Evolutionary conservation across 1,139 yeast species (phyloP).

Genomic region (Nadsonia starkeyi-henricii): DNA sequence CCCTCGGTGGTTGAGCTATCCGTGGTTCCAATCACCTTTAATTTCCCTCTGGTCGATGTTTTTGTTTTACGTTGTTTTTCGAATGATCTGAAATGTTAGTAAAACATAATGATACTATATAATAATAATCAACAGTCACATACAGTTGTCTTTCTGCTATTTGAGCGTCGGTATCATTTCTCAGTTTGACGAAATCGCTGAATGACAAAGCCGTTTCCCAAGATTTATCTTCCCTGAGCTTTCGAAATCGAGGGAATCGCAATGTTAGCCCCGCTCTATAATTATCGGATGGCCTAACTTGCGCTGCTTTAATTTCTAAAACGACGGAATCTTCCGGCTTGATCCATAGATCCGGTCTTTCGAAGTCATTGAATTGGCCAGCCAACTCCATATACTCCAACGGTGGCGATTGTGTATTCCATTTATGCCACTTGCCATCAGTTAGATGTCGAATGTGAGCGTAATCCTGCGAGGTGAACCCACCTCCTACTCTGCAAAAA

Average conservation of each 20-base stretch:
- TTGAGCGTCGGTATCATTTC: conserved; percentile 10
- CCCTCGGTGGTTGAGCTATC: conserved; percentile 6
- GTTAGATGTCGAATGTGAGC: conserved; percentile 45
- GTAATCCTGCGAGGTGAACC: conserved; percentile 53
- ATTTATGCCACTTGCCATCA: conserved; percentile 45
- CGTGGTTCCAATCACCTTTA: conserved; percentile 6
- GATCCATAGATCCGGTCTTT: conserved; percentile 63
- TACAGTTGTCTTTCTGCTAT: not conserved
- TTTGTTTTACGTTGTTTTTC: conserved; percentile 5
- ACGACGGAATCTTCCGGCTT: conserved; percentile 66
- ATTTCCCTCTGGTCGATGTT: conserved; percentile 2
- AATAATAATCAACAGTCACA: too few species aligned
- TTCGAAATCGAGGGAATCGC: conserved; percentile 60
- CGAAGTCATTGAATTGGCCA: conserved; percentile 19
- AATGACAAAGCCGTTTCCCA: conserved; percentile 44
- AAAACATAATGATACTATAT: too few species aligned
- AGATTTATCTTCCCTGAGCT: conserved; percentile 55
- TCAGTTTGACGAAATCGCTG: conserved; percentile 28
- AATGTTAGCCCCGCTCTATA: conserved; percentile 60
- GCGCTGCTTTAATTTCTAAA: conserved; percentile 73
- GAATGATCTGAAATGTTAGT: not conserved
- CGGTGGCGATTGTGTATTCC: conserved; percentile 25
- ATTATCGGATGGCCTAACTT: conserved; percentile 38
- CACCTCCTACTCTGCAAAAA: conserved; percentile 76
- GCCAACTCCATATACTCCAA: conserved; percentile 42